Percentiles rank a stretch among this genome's conserved stretches.
Evolutionary conservation across 2,329 filamentous ascomycete genomes (phyloP).

Genomic region (Aaosphaeria arxii): DNA sequence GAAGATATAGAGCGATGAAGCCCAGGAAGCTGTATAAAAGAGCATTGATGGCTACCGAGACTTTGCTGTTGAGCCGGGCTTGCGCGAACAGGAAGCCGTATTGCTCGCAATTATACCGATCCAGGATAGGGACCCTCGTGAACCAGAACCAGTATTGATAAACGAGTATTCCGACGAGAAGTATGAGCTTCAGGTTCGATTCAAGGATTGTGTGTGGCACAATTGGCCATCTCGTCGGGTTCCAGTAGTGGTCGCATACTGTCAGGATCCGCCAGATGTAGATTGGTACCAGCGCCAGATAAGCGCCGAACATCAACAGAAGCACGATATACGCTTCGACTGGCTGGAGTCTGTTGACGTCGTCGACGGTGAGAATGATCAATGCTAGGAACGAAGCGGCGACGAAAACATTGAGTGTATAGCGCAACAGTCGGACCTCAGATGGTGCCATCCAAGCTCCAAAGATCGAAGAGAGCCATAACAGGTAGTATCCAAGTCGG

Average conservation of each 20-base stretch:
- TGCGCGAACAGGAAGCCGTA: slow-evolving; percentile 17
- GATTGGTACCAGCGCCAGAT: slow-evolving; percentile 14
- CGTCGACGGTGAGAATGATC: slow-evolving; percentile 10
- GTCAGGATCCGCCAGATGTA: slow-evolving; percentile 17
- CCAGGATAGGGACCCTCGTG: slow-evolving; percentile 10
- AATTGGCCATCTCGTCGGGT: slow-evolving; percentile 14
- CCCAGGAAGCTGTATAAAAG: slow-evolving; percentile 13
- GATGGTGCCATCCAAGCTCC: slow-evolving; percentile 19
- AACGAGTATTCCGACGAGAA: slow-evolving; percentile 10
- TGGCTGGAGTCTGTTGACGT: slow-evolving; percentile 9
- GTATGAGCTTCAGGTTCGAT: slow-evolving; percentile 8
- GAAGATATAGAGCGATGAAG: slow-evolving; percentile 10
- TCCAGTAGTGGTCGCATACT: slow-evolving; percentile 14
- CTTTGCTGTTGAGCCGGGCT: slow-evolving; percentile 14
- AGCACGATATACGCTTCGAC: slow-evolving; percentile 21
- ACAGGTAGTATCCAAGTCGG: slow-evolving; percentile 27
- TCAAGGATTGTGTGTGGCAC: slow-evolving; percentile 4
- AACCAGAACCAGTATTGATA: slow-evolving; percentile 21
- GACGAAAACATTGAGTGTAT: slow-evolving; percentile 13
- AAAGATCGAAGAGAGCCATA: slow-evolving; percentile 23
- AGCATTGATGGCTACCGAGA: slow-evolving; percentile 9
- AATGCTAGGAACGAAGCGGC: slow-evolving; percentile 17
- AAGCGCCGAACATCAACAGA: slow-evolving; percentile 17
- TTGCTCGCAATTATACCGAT: slow-evolving; percentile 11
- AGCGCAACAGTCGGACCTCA: slow-evolving; percentile 10